Percentiles rank a stretch among this genome's conserved stretches.
phyloP scores from a whole-genome alignment of 2,329 filamentous ascomycete genomes.

The Colletotrichum sp. region DNA sequence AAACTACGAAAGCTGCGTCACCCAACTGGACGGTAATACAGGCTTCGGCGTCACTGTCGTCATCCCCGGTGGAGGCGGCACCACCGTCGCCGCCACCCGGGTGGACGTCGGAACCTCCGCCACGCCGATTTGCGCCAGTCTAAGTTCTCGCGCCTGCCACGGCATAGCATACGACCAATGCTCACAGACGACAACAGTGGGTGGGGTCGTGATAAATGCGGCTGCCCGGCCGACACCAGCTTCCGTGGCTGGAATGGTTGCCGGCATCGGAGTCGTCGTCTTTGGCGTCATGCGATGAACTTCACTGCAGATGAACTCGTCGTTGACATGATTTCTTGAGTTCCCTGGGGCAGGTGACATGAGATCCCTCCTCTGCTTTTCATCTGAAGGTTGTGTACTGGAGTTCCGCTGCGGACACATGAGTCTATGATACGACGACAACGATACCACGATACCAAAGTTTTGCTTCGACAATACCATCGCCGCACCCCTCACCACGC shows the following conservation, averaged over 20 bases:
- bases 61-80: conserved; percentile 58
- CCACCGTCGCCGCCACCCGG: conserved; percentile 52
- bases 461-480: neutral
- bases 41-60: conserved; percentile 60
- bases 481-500: neutral
- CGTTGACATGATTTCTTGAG: neutral
- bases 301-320: neutral
- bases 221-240: conserved; percentile 14
- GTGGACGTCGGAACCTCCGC: conserved; percentile 49
- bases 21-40: conserved; percentile 46
- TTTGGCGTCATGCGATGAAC: conserved; percentile 13
- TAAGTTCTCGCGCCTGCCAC: conserved; percentile 58
- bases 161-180: conserved; percentile 48
- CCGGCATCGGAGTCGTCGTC: conserved; percentile 16
- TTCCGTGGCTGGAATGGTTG: conserved; percentile 15
- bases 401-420: neutral
- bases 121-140: conserved; percentile 59
- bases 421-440: neutral
- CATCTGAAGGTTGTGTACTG: neutral
- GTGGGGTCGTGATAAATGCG: conserved; percentile 22
- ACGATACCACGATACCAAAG: neutral
- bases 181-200: conserved; percentile 22
- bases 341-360: neutral
- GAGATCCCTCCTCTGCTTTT: neutral
- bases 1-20: conserved; percentile 61